Evolutionary conservation across 805 yeast genomes (phyloP), one percentile per base, ranked within the genome.

Genomic region (Tetrapisispora iriomotensis): DNA sequence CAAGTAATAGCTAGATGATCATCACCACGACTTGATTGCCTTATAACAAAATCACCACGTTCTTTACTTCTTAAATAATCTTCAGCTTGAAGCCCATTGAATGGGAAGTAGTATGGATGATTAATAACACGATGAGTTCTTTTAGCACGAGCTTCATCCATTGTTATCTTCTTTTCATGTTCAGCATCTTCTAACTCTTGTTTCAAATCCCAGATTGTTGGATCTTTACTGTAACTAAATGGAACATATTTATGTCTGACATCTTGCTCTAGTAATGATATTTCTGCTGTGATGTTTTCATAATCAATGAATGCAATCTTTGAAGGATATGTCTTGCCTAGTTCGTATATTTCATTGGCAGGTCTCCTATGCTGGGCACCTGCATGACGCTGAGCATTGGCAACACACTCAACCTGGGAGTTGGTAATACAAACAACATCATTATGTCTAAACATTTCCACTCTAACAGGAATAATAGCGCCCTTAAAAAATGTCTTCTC

Each of bases 1-100:
- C 97, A 92, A 0, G 99, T 90, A 30, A 90, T 79, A 2, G 95
- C 87, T 49, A 92, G 70, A 60, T 79, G 96, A 46, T 85, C 83
- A 34, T 74, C 70, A 31, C 98, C 98, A 45, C 79, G 77, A 8
- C 95, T 85, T 0, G 96, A 86, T 15, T 97, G 99, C 49, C 99
- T 75, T 40, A 92, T 82, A 17, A 92, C 95, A 63, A 86, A 75
- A 50, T 85, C 95, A 38, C 99, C 99, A 47, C 88, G 80, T 31
- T 79, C 75, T 56, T 82, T 74, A 19, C 95, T 84, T 17, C 96
- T 95, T 52, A 92, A 71, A 49, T 73, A 87, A 49, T 83, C 94
- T 60, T 90, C 97, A 1, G 99, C 97, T 66, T 92, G 96, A 40
- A 69, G 71, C 43, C 82, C 73, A 50, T 77, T 82, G 66, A 88